Base-by-base conservation (phyloP, 2,329 filamentous ascomycete genomes). In the Claviceps spartinae region DNA sequence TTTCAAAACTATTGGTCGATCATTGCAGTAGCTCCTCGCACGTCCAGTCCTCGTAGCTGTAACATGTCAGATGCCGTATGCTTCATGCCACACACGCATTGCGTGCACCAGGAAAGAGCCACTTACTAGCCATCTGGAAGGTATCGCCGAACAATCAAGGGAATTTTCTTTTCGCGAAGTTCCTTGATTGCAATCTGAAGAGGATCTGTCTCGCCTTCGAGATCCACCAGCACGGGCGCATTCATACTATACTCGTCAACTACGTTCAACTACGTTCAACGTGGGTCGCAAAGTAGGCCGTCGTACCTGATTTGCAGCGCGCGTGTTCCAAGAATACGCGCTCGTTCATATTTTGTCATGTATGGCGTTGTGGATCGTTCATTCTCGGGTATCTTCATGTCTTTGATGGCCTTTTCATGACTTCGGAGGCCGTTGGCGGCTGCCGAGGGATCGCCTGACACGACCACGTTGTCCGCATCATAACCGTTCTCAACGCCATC, bases 271-370 rank as follows among this genome's bases (percentile, higher is more conserved):
- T 34, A 4, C 30, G 30, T 34, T 34, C 30, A 34, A 11, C 30
- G 30, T 34, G 30, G 30, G 30, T 34, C 30, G 30, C n/a, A n/a
- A 5, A 4, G n/a, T 60, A 50, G 36, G 14, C 41, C n/a, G 76
- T 51, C 81, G 49, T 69, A 94, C 88, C 88, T 96, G 65, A 98
- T 97, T 71, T 98, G 93, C 65, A 97, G 70, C 42, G 93, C 93
- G 59, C 93, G 79, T 42, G 93, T 97, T 47, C 93, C 93, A 57
- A 98, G 72, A 54, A 98, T 91, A 64, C 93, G 83, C 57, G 93
- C 93, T 61, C 84, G 81, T 76, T 98, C 93, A 71, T 98, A 98
- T 74, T 98, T 98, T 59, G 93, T 98, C 91, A 98, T 95, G 72
- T 96, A 98, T 2, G 91, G 93, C 30, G 93, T 98, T 8, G 93